Percentiles rank a stretch among this genome's conserved stretches.
These are phyloP conservation scores for Alectoria sarmentosa DNA, from an alignment of 495 filamentous ascomycete genomes.

Conservation along the genomic window DNA sequence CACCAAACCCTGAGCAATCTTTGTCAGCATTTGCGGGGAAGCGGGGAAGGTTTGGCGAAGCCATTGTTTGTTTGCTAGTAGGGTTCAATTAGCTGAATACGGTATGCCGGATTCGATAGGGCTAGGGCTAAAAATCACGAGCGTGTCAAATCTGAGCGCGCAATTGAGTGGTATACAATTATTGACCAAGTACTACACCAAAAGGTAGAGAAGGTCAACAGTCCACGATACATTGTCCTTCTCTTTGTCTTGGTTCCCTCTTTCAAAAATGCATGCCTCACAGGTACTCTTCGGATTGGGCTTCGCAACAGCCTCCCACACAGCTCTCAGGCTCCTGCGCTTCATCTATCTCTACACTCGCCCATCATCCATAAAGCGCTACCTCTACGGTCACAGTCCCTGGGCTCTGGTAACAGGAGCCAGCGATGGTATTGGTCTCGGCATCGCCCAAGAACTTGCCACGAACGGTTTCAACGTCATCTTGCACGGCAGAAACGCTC, in stretches of 20 bases:
- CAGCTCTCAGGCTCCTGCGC: not conserved
- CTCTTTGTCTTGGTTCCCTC: not conserved
- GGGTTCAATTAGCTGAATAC: too few species aligned
- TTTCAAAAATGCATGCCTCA: not conserved
- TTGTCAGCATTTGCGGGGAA: not conserved
- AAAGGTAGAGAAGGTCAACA: too few species aligned
- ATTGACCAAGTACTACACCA: too few species aligned
- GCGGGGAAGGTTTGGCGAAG: not conserved
- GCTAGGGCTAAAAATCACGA: too few species aligned
- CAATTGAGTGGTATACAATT: too few species aligned
- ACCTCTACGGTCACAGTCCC: conserved; percentile 17
- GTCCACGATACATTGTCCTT: not conserved
- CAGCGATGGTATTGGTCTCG: conserved; percentile 53
- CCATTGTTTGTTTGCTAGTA: not conserved
- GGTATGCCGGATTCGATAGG: too few species aligned
- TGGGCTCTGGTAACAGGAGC: conserved; percentile 58
- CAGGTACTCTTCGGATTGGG: not conserved
- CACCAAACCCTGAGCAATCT: not conserved
- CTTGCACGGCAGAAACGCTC: conserved; percentile 46
- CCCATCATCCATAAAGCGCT: conserved; percentile 12
- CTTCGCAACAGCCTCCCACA: not conserved
- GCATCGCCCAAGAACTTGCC: conserved; percentile 44
- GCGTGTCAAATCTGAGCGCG: too few species aligned
- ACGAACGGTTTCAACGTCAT: conserved; percentile 49
- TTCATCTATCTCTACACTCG: conserved; percentile 20